phyloP scores from a whole-genome alignment of 768 basidiomycete genomes.

The Rhodotorula diobovata region DNA sequence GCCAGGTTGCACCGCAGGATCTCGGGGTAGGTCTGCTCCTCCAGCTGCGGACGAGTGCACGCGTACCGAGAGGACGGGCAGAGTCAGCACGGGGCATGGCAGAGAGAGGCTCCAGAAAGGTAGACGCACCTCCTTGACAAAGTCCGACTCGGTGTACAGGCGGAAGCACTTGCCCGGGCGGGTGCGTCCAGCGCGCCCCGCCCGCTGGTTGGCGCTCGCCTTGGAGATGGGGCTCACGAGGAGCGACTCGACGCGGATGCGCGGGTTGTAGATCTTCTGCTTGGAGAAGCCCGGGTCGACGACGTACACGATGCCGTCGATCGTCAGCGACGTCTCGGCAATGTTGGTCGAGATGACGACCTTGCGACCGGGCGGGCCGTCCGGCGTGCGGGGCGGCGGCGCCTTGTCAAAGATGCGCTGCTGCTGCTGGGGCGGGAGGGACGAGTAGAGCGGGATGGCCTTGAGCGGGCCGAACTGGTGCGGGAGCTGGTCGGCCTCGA shows the following conservation, averaged over 20 bases:
- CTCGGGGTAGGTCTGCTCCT: conserved; percentile 96
- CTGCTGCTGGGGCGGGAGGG: conserved; percentile 87
- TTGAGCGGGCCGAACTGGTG: conserved; percentile 75
- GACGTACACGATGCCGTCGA: conserved; percentile 99
- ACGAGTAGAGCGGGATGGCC: conserved; percentile 92
- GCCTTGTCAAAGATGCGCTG: conserved; percentile 93
- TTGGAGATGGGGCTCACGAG: conserved; percentile 94
- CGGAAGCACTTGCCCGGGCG: conserved; percentile 96
- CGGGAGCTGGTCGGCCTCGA: conserved; percentile 78
- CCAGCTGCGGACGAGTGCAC: conserved; percentile 55
- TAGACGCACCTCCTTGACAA: conserved; percentile 63
- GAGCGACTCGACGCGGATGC: conserved; percentile 90
- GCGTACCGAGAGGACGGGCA: neutral
- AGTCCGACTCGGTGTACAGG: conserved; percentile 94
- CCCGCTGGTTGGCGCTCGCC: conserved; percentile 90
- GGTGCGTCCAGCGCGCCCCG: conserved; percentile 93
- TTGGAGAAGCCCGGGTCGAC: conserved; percentile 97
- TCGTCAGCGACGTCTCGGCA: conserved; percentile 94
- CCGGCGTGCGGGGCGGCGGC: conserved; percentile 59
- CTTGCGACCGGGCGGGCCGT: conserved; percentile 82
- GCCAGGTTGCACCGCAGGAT: conserved; percentile 89
- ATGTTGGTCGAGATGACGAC: conserved; percentile 94
- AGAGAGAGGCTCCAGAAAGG: neutral
- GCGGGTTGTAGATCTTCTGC: conserved; percentile 96
- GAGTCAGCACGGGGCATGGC: neutral